A percentile compares a stretch with the other conserved stretches of the same genome.
Conservation (phyloP, 129 eudicot species). For the Flaveria trinervia region DNA sequence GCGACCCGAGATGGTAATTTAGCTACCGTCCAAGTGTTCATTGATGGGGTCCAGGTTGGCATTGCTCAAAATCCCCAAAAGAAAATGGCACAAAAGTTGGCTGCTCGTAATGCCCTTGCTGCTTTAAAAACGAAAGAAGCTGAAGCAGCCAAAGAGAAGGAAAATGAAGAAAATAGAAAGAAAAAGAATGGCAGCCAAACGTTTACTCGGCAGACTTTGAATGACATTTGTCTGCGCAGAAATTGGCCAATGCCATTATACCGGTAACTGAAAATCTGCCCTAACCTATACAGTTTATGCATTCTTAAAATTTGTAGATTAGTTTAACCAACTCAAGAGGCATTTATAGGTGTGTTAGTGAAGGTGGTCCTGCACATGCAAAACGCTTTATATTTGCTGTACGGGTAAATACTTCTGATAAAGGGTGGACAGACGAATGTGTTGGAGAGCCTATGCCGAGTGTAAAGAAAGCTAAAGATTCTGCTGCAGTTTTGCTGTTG, state of each 20-base stretch:
- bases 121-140: conserved; percentile 71
- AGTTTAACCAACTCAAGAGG: neutral
- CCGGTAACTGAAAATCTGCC: conserved; percentile 38
- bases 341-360: conserved; percentile 71
- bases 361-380: conserved; percentile 99
- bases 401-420: conserved; percentile 83
- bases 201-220: conserved; percentile 93
- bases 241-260: conserved; percentile 99
- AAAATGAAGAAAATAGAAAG: conserved; percentile 47
- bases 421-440: conserved; percentile 98
- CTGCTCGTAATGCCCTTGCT: conserved; percentile 93
- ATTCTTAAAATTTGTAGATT: neutral
- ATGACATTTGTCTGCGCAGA: conserved; percentile 93
- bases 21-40: conserved; percentile 88
- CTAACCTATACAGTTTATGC: neutral
- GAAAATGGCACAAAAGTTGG: conserved; percentile 98
- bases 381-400: conserved; percentile 85
- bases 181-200: conserved; percentile 71
- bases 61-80: conserved; percentile 88
- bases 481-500: conserved; percentile 94
- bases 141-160: conserved; percentile 64
- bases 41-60: conserved; percentile 84
- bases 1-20: conserved; percentile 82
- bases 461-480: conserved; percentile 99
- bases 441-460: conserved; percentile 98